Evolutionary conservation across 2,329 filamentous ascomycete species (phyloP).

Genomic region (Penicillium sp.): DNA sequence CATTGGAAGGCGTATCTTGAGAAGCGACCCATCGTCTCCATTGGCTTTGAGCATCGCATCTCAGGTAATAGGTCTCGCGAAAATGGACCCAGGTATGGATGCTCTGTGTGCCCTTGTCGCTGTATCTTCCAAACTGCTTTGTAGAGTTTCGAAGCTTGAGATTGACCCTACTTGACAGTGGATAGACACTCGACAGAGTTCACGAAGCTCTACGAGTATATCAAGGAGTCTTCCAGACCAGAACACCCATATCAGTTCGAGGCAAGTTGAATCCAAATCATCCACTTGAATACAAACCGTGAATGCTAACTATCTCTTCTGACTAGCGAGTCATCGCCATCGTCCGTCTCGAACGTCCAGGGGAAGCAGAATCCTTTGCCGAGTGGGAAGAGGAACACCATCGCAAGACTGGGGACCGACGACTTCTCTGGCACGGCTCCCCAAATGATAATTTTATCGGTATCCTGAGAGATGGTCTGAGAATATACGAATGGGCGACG

Average conservation of each 20-base stretch:
- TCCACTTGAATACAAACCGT: neutral
- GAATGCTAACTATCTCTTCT: neutral
- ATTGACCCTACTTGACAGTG: neutral
- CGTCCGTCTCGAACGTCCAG: conserved; percentile 14
- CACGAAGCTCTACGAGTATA: conserved; percentile 2
- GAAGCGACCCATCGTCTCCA: neutral
- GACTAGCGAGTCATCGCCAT: conserved; percentile 6
- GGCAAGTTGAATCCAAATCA: neutral
- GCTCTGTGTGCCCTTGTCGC: neutral
- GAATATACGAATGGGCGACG: too few relatives aligned
- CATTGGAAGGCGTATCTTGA: neutral
- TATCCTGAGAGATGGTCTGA: conserved; percentile 17
- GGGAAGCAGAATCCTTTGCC: conserved; percentile 11
- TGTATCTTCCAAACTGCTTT: neutral
- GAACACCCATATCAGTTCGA: neutral
- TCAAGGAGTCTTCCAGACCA: neutral
- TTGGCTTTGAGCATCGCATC: neutral
- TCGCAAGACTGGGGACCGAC: conserved; percentile 1
- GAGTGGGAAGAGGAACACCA: conserved; percentile 3
- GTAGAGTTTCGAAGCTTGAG: neutral
- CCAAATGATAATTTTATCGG: conserved; percentile 9
- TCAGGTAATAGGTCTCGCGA: conserved; percentile 4
- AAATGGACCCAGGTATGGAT: conserved; percentile 4
- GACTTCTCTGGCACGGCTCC: conserved; percentile 20
- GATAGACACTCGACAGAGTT: neutral